These are phyloP conservation scores for Anacardium occidentale DNA, from an alignment of 345 rosid species.

Conservation along the genomic window DNA sequence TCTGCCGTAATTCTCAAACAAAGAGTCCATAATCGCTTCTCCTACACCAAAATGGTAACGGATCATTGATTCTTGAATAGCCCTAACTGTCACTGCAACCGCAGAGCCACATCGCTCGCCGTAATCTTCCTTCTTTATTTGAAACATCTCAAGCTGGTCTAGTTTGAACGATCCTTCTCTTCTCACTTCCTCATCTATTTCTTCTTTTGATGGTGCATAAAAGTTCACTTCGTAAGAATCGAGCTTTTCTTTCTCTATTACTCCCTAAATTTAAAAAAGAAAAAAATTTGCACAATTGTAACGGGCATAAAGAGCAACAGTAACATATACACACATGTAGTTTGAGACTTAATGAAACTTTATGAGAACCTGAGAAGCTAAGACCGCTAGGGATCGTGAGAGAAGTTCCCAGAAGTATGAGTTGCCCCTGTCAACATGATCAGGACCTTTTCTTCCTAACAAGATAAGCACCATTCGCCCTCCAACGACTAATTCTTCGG, in stretches of 20 bases:
- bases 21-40: slow-evolving; percentile 50
- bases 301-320: not conserved
- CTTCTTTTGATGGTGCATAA: slow-evolving; percentile 67
- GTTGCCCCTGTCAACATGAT: slow-evolving; percentile 83
- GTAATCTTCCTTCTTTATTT: slow-evolving; percentile 29
- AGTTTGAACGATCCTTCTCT: slow-evolving; percentile 59
- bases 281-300: not conserved
- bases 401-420: slow-evolving; percentile 80
- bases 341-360: not conserved
- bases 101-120: slow-evolving; percentile 53
- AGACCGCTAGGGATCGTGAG: slow-evolving; percentile 46
- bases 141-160: slow-evolving; percentile 53
- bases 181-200: slow-evolving; percentile 58
- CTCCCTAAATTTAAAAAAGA: slow-evolving; percentile 51
- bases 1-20: slow-evolving; percentile 58
- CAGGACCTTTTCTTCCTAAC: slow-evolving; percentile 59
- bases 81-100: slow-evolving; percentile 75
- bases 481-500: slow-evolving; percentile 48
- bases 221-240: slow-evolving; percentile 74
- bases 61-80: slow-evolving; percentile 81
- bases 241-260: slow-evolving; percentile 59
- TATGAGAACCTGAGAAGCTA: slow-evolving; percentile 49
- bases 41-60: slow-evolving; percentile 74
- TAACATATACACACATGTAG: not conserved
- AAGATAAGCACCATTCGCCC: slow-evolving; percentile 76